Evolutionary conservation across 169 alveolate genomes (phyloP), one percentile per base, ranked within the genome.

Genomic region (Perkinsus marinus): DNA sequence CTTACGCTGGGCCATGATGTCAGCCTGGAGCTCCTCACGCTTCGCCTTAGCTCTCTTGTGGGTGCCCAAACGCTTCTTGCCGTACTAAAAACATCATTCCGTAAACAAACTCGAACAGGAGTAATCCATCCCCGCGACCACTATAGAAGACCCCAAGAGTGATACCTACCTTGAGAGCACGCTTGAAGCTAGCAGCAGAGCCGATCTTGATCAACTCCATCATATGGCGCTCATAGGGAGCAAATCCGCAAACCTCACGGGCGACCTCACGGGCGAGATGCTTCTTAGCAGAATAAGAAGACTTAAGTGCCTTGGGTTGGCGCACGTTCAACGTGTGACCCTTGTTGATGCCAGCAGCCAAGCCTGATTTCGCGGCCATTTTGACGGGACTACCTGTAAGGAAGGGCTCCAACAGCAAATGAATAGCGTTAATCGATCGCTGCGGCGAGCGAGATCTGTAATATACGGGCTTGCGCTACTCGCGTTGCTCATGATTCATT

Each of bases 21-120:
- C 96, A 89, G 94, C 96, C 91, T 95, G 96, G 92, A 98, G 94
- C 94, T 97, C 98, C 91, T 95, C 98, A 93, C 99, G 96, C 98
- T 98, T 99, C 91, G 96, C 97, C 96, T 97, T 97, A 89, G 99
- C 99, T 94, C 99, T 97, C 95, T 97, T 96, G 95, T 98, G 99
- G 68, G 99, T 99, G 39, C 99, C 99, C 95, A 99, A 97, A 94
- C 99, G 97, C 95, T 97, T 97, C 97, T 98, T 98, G 91, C 99
- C 99, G 79, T 57, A 57, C 79, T 57, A 10, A 41, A 93, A 57
- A 57, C 79, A 57, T n/a, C n/a, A n/a, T n/a, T n/a, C n/a, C n/a
- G n/a, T n/a, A n/a, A n/a, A n/a, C n/a, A n/a, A n/a, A n/a, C n/a
- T n/a, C n/a, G n/a, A n/a, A n/a, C n/a, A n/a, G n/a, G n/a, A n/a